A percentile compares a stretch with the other conserved stretches of the same genome.
phyloP scores from a whole-genome alignment of 129 eudicot species.

The Flaveria brownii region DNA sequence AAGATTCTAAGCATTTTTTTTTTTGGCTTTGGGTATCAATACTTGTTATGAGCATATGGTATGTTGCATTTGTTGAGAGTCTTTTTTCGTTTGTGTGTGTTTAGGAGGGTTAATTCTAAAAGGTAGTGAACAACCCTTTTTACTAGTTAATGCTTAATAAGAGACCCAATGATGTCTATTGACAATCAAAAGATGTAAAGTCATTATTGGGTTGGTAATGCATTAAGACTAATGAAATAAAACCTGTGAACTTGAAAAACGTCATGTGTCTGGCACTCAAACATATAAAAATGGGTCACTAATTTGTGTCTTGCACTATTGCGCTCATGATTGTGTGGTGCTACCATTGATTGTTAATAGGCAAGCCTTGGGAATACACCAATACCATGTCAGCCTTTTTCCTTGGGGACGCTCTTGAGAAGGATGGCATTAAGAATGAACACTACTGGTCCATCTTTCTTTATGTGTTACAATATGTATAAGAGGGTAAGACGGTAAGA shows the following conservation, averaged over 20 bases:
- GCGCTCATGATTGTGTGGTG: background rate
- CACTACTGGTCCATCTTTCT: background rate
- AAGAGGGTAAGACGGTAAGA: too few relatives aligned
- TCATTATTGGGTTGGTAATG: background rate
- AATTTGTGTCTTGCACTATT: background rate
- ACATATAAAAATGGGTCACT: background rate
- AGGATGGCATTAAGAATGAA: background rate
- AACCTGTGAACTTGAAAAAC: background rate
- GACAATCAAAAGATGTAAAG: background rate
- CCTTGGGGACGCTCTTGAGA: background rate
- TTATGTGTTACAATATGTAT: background rate
- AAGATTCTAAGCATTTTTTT: background rate
- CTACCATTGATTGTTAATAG: background rate
- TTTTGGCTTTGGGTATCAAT: background rate
- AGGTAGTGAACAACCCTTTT: background rate
- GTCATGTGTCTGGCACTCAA: background rate
- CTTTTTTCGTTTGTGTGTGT: background rate
- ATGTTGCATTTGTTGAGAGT: background rate
- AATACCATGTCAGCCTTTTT: background rate
- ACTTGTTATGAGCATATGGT: background rate
- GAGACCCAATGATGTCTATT: background rate
- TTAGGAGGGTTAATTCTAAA: background rate
- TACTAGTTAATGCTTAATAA: background rate
- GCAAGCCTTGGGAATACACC: background rate
- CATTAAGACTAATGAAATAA: background rate